Evolutionary conservation across 2,329 filamentous ascomycete species (phyloP), one percentile per base, ranked within the genome.

Genomic region (Akanthomyces lecanii): DNA sequence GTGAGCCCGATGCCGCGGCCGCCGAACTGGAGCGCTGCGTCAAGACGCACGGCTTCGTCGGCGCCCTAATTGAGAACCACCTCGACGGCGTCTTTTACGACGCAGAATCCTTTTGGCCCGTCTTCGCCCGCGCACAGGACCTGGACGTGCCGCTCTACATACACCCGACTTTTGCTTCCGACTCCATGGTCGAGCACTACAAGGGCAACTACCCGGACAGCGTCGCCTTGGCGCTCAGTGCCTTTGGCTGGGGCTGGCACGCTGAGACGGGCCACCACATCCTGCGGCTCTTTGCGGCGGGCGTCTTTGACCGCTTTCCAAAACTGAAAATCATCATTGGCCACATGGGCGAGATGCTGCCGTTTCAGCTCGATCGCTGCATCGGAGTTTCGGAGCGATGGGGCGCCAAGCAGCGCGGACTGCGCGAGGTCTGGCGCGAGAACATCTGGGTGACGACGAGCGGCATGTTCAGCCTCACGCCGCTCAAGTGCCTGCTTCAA

Each of bases 361-460:
- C 85, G 0, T 85, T 81, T 59, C 79, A 82, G 71, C 71, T 86
- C 16, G 79, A 83, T 48, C 76, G 83, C 2, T 76, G 80, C 55
- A 62, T 71, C 62, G 67, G 56, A 64, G 57, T 74, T 38, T 68
- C 69, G 25, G 62, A 57, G 12, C 65, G 70, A 23, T 73, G 70
- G 70, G 73, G 74, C 16, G 67, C 71, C 14, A 70, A 71, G 63
- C 63, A 71, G 63, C 66, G 76, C 3, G 69, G 71, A 0, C 79
- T 86, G 53, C 68, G 71, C 16, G 74, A 82, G 14, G 81, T 85
- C 2, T 87, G 81, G 77, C 76, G 80, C 53, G 72, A 78, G 63
- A 87, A 87, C 63, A 72, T 86, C 12, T 86, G 81, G 79, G 70
- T 87, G 30, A 85, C 83, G 1, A 85, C 83, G 2, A 81, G 78